phyloP scores from a whole-genome alignment of 768 basidiomycete species.

The Amyloporia xantha region DNA sequence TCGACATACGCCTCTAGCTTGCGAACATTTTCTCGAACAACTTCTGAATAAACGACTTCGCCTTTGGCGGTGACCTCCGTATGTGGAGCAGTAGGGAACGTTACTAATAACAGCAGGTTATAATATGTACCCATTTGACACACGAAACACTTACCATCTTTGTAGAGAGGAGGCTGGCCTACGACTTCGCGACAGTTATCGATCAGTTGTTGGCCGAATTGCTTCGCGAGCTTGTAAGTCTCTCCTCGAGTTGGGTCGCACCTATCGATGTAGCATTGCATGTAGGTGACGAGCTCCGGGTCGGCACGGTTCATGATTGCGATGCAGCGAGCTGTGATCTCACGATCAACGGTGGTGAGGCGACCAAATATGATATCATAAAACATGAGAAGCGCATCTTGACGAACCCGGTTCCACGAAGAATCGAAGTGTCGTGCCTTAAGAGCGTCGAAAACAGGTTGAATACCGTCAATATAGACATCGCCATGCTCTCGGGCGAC shows the following conservation, averaged over 20 bases:
- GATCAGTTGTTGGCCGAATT: constrained; percentile 93
- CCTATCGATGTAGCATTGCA: constrained; percentile 91
- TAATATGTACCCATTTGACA: background rate
- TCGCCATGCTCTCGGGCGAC: constrained; percentile 93
- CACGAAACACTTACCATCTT: constrained; percentile 67
- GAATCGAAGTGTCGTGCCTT: constrained; percentile 99
- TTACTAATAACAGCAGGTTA: constrained; percentile 40
- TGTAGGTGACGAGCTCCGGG: constrained; percentile 83
- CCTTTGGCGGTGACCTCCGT: constrained; percentile 93
- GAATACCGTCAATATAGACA: constrained; percentile 87
- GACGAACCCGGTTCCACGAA: constrained; percentile 99
- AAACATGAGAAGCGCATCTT: constrained; percentile 94
- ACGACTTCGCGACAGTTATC: constrained; percentile 88
- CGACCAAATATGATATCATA: constrained; percentile 98
- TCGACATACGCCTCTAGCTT: constrained; percentile 97
- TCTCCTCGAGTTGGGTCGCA: constrained; percentile 79
- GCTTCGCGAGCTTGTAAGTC: constrained; percentile 91
- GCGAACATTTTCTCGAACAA: constrained; percentile 92
- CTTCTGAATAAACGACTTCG: constrained; percentile 91
- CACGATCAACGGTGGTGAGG: constrained; percentile 89
- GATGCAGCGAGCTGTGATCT: constrained; percentile 96
- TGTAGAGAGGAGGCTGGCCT: constrained; percentile 82
- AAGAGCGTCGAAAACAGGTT: constrained; percentile 88
- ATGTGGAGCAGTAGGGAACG: constrained; percentile 96
- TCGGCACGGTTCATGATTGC: constrained; percentile 97